These are phyloP conservation scores for Leptomonas pyrrhocoris DNA, from an alignment of 208 protist genomes.

Conservation along the genomic window DNA sequence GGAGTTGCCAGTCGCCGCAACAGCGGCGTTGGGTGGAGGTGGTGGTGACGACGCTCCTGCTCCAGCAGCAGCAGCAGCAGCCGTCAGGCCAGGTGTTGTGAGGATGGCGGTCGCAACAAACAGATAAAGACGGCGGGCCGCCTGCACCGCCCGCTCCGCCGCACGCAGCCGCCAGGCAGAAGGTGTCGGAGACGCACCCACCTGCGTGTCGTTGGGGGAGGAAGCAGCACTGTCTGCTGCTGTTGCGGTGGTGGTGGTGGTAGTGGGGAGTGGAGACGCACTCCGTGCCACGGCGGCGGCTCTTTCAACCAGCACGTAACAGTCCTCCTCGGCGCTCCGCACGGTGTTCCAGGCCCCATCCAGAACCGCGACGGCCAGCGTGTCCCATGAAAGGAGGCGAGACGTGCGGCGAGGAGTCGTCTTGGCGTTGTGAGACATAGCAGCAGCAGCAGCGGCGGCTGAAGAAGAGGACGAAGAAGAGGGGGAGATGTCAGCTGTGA, in stretches of 20 bases:
- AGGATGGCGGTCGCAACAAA: slow-evolving; percentile 11
- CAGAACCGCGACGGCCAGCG: slow-evolving; percentile 26
- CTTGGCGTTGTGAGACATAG: not conserved
- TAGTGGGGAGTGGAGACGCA: not conserved
- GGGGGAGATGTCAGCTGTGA: not conserved
- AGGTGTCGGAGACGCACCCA: not conserved
- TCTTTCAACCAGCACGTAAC: slow-evolving; percentile 6
- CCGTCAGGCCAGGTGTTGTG: not conserved
- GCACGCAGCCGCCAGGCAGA: slow-evolving; percentile 14
- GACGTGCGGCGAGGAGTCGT: slow-evolving; percentile 5
- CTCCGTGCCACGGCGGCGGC: not conserved
- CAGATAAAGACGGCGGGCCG: slow-evolving; percentile 22
- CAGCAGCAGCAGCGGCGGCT: not conserved
- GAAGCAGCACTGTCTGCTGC: too few species aligned
- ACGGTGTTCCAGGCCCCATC: slow-evolving; percentile 25
- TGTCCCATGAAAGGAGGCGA: slow-evolving; percentile 26
- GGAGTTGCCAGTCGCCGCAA: not conserved
- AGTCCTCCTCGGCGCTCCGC: slow-evolving; percentile 19
- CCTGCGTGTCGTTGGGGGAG: too few species aligned
- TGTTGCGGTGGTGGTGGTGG: too few species aligned
- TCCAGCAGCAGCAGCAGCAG: slow-evolving; percentile 1
- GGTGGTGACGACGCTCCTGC: not conserved
- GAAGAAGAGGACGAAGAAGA: not conserved
- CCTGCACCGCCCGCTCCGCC: slow-evolving; percentile 14
- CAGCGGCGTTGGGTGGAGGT: not conserved